Evolutionary conservation across 2,329 filamentous ascomycete species (phyloP).

Genomic region (Ceratocystis diversiconidia): DNA sequence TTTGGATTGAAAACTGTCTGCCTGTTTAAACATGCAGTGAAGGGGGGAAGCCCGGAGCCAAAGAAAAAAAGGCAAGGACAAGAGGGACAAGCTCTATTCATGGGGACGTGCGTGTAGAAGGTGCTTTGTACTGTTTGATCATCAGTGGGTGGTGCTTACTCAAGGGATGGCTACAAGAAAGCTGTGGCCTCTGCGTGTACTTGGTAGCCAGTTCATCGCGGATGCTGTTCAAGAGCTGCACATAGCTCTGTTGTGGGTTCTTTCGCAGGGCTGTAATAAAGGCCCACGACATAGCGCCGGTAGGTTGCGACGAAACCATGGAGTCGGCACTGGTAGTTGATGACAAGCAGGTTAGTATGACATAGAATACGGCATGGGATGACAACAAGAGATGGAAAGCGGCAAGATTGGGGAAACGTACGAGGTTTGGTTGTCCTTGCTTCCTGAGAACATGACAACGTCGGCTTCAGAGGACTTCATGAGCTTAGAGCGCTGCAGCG

Average conservation of each 20-base stretch:
- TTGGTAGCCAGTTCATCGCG: constrained; percentile 78
- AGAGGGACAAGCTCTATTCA: not conserved
- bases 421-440: constrained; percentile 92
- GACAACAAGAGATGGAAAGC: not conserved
- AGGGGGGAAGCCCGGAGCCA: not conserved
- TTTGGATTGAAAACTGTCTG: not conserved
- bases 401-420: constrained; percentile 36
- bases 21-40: not conserved
- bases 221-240: constrained; percentile 90
- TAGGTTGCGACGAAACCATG: constrained; percentile 78
- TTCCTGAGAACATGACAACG: constrained; percentile 94
- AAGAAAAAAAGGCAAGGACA: not conserved
- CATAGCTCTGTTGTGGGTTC: constrained; percentile 96
- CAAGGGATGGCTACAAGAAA: constrained; percentile 92
- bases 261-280: constrained; percentile 89
- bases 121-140: constrained; percentile 17
- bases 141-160: constrained; percentile 43
- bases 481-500: constrained; percentile 61
- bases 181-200: constrained; percentile 88
- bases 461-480: constrained; percentile 93
- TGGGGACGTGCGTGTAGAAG: constrained; percentile 3
- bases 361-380: not conserved
- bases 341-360: no score
- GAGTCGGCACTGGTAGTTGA: constrained; percentile 58
- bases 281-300: constrained; percentile 95